Percentiles rank a stretch among this genome's conserved stretches.
Conservation (phyloP, 2,329 filamentous ascomycete species). For the Sclerotinia sclerotiorum region DNA sequence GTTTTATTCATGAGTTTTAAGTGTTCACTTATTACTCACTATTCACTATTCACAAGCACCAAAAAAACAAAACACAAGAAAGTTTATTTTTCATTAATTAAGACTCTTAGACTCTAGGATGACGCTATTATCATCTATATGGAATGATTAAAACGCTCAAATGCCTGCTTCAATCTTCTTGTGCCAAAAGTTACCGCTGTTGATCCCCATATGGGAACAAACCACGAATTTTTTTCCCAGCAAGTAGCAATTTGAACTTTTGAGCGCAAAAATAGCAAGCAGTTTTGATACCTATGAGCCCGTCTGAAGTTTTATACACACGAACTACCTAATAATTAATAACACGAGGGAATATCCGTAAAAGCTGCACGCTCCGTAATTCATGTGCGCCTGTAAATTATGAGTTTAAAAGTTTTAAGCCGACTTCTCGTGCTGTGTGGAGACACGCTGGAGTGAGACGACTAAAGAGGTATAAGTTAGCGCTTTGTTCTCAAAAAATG, state of each 20-base stretch:
- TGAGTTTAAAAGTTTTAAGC: conserved; percentile 50
- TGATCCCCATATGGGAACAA: conserved; percentile 9
- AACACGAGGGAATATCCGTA: conserved; percentile 21
- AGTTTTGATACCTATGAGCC: conserved; percentile 19
- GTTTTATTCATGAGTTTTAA: not conserved
- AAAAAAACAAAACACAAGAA: not conserved
- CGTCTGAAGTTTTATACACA: conserved; percentile 24
- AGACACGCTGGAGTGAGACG: conserved; percentile 85
- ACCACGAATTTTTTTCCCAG: not conserved
- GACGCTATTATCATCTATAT: conserved; percentile 19
- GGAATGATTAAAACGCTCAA: conserved; percentile 24
- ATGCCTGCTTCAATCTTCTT: conserved; percentile 21
- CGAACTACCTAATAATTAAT: conserved; percentile 21
- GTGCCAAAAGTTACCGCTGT: conserved; percentile 17
- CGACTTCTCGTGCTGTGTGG: conserved; percentile 88
- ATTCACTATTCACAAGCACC: not conserved
- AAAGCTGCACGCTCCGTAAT: conserved; percentile 19
- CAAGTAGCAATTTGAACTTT: conserved; percentile 21
- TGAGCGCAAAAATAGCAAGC: conserved; percentile 21
- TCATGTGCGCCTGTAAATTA: conserved; percentile 22
- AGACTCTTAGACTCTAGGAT: conserved; percentile 21
- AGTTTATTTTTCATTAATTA: conserved; percentile 20
- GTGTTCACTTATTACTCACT: not conserved
- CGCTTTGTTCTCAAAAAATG: conserved; percentile 24
- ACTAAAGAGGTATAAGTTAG: conserved; percentile 60